phyloP scores from a whole-genome alignment of 495 filamentous ascomycete genomes.

The Lasiosphaeris hirsuta region DNA sequence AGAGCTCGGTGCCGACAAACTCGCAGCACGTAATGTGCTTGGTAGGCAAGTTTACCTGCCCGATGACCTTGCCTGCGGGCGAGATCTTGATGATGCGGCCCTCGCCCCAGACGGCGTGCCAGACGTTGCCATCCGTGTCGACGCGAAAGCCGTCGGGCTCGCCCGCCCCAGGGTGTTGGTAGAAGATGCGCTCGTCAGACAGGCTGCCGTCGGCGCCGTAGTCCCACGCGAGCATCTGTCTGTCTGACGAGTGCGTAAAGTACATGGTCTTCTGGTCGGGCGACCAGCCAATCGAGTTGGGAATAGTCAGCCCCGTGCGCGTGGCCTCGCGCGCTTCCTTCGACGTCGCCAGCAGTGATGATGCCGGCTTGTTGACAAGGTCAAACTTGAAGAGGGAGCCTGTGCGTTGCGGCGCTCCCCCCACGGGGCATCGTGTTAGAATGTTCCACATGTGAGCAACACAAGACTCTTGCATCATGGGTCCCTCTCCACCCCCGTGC shows the following conservation, averaged over 20 bases:
- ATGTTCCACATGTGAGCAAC: neutral
- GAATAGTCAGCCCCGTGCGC: slow-evolving; percentile 58
- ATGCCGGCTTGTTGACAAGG: slow-evolving; percentile 10
- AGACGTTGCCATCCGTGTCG: slow-evolving; percentile 68
- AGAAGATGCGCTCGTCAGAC: slow-evolving; percentile 66
- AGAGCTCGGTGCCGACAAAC: slow-evolving; percentile 72
- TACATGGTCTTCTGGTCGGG: slow-evolving; percentile 72
- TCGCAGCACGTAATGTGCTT: slow-evolving; percentile 66
- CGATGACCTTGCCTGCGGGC: slow-evolving; percentile 60
- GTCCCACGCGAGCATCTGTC: slow-evolving; percentile 70
- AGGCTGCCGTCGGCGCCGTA: slow-evolving; percentile 63
- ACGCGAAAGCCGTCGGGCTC: slow-evolving; percentile 74
- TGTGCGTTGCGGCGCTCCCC: slow-evolving; percentile 8
- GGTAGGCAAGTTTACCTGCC: slow-evolving; percentile 64
- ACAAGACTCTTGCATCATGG: no score
- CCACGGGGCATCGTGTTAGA: no score
- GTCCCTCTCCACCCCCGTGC: no score
- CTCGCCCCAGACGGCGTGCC: slow-evolving; percentile 76
- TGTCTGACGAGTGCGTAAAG: slow-evolving; percentile 74
- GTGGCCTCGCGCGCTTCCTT: neutral
- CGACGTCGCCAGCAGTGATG: no score
- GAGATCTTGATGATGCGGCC: slow-evolving; percentile 64
- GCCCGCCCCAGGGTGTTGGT: slow-evolving; percentile 55
- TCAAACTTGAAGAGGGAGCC: slow-evolving; percentile 42
- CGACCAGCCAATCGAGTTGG: slow-evolving; percentile 79